Base-by-base conservation (phyloP, 257 asterid species). In the Solanum etuberosum region DNA sequence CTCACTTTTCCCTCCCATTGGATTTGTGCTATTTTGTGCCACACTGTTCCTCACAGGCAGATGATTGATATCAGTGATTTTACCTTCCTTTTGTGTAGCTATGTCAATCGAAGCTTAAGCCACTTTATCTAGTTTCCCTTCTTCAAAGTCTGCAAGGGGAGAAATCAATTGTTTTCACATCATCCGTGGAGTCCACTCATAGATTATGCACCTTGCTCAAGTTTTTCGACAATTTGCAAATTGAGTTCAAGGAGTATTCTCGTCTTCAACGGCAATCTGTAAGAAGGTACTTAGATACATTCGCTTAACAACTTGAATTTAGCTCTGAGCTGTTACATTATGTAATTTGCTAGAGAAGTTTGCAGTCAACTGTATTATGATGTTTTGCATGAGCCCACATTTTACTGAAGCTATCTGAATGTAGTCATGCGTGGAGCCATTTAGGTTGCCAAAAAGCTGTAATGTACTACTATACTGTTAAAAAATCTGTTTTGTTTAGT, bases 171-270 rank as follows among this genome's bases (percentile, higher is more conserved):
- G 94, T 96, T 90, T 95, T 96, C 95, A 95, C 98, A 65, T 92
- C 96, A 85, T 96, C 99, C 3, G 97, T 96, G 35, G 98, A 95
- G 91, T 92, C 96, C 68, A 93, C 98, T 88, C 98, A 94, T 90
- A 92, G 98, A 72, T 88, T 96, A 83, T 93, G 98, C 91, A 91
- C 93, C 67, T 88, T 93, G 85, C 91, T 96, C 82, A 93, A 92
- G 86, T 94, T 90, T 88, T 93, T 95, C 85, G 93, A 85, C 74
- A 93, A 91, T 91, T 90, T 92, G 86, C 88, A 92, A 89, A 84
- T 96, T 82, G 92, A 91, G 91, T 89, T 96, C 88, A 91, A 93
- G 87, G 98, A 96, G 87, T 96, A 96, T 89, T 96, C 99, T 7
- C 93, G 98, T 83, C 95, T 92, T 90, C 98, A 96, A 89, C 96